Base-by-base conservation (phyloP, 1,284 basidiomycete species). In the Boletellus sp. region DNA sequence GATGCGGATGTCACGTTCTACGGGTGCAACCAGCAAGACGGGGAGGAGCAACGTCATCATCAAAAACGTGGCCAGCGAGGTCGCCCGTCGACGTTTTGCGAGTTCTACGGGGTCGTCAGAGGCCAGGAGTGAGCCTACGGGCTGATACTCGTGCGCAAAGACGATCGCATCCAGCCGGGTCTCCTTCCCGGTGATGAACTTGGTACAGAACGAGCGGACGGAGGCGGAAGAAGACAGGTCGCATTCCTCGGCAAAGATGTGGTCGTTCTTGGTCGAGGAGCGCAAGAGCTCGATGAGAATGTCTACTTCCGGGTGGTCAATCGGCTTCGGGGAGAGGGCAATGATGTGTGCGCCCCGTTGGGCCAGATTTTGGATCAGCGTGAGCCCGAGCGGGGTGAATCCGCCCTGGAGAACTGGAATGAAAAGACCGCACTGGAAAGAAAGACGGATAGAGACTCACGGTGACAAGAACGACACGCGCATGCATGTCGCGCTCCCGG, bases 1-100 rank as follows among this genome's bases (percentile, higher is more conserved):
- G 56, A 94, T 80, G 18, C 91, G 83, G 47, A 95, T 91, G 59
- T 92, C 89, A 40, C 91, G 80, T 64, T 93, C 91, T 7, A 79
- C 74, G 0, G 91, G 91, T 2, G 88, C 86, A 30, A 88, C 82
- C 15, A 94, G 80, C 3, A 94, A 73, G 28, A 79, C 75, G 3
- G 91, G 91, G 0, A 94, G 78, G 0, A 94, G 76, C 5, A 91
- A 74, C 0, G 91, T 93, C 8, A 81, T 76, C 16, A 93, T 75
- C 45, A 93, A 74, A 70, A 92, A 94, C 13, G 86, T 85, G n/a
- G 84, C 81, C 39, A 88, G 66, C 0, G 85, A 80, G 2, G 69
- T 69, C 1, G 68, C 64, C 48, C 79, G 77, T 43, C 83, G 71
- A 53, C 66, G 63, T 53, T 64, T 56, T 46, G 74, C 54, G n/a